Conservation (phyloP, 1,139 yeast species). For the Blastobotrys proliferans region DNA sequence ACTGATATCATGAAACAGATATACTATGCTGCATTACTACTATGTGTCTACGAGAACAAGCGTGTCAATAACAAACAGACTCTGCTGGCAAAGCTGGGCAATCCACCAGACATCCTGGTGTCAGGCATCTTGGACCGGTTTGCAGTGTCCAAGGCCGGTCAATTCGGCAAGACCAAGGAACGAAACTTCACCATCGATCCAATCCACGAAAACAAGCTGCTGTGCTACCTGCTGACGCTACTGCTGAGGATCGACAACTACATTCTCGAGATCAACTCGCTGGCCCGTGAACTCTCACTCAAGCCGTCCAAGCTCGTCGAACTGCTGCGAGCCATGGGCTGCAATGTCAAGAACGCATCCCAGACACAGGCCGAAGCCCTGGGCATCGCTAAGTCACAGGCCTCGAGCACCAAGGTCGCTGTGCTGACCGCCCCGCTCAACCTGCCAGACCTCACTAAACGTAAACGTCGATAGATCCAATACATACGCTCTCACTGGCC, state of each 20-base stretch:
- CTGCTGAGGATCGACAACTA: constrained; percentile 74
- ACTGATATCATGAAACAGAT: constrained; percentile 61
- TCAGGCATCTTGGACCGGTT: constrained; percentile 71
- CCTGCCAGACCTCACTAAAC: constrained; percentile 76
- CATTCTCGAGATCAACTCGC: constrained; percentile 69
- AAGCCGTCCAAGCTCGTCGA: constrained; percentile 71
- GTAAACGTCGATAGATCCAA: constrained; percentile 43
- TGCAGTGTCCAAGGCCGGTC: constrained; percentile 60
- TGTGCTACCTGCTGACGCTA: constrained; percentile 71
- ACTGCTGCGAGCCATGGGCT: constrained; percentile 79
- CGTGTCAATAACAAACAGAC: constrained; percentile 58
- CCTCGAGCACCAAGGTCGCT: constrained; percentile 73
- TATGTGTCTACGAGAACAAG: constrained; percentile 76
- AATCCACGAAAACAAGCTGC: constrained; percentile 75
- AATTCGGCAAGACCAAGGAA: constrained; percentile 63
- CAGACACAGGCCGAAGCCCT: constrained; percentile 78
- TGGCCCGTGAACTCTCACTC: constrained; percentile 79
- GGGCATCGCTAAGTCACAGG: constrained; percentile 65
- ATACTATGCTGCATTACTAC: constrained; percentile 71
- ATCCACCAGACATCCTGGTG: constrained; percentile 68
- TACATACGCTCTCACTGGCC: too few species aligned
- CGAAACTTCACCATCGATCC: constrained; percentile 76
- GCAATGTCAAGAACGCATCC: constrained; percentile 69
- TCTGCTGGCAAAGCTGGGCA: constrained; percentile 57
- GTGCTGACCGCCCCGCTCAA: constrained; percentile 82